These are phyloP conservation scores for Tolypocladium guangdongense DNA, from an alignment of 2,329 filamentous ascomycete genomes.

Conservation along the genomic window DNA sequence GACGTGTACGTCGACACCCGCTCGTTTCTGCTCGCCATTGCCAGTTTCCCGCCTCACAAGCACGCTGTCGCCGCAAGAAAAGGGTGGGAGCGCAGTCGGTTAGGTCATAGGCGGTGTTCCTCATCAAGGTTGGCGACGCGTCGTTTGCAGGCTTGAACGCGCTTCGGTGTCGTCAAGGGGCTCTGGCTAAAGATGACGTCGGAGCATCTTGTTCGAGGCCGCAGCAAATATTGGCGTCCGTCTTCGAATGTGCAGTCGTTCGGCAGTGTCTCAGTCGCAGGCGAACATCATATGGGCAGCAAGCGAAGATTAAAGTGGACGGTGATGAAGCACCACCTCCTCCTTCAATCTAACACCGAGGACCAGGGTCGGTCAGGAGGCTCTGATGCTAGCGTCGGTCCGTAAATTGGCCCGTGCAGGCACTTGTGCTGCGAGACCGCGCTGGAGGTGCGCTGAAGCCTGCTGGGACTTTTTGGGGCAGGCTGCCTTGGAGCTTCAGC, in stretches of 20 bases:
- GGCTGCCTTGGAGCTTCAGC: background rate
- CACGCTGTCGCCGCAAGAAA: constrained; percentile 7
- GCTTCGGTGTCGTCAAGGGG: constrained; percentile 11
- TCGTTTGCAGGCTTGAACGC: background rate
- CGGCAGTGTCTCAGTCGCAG: background rate
- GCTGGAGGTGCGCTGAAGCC: background rate
- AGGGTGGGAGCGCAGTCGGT: background rate
- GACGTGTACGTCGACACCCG: constrained; percentile 48
- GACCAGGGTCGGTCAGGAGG: constrained; percentile 1
- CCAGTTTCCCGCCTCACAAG: background rate
- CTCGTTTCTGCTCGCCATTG: constrained; percentile 42
- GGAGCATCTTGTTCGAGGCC: constrained; percentile 16
- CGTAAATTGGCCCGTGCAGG: constrained; percentile 24
- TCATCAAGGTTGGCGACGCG: constrained; percentile 4
- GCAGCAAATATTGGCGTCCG: constrained; percentile 2
- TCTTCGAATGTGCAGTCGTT: background rate
- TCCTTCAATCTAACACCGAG: background rate
- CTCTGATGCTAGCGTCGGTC: constrained; percentile 11
- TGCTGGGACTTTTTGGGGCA: background rate
- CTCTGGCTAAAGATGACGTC: constrained; percentile 11
- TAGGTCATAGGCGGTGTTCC: background rate
- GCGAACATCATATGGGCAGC: background rate
- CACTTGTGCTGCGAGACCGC: background rate
- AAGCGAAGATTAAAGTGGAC: constrained; percentile 5
- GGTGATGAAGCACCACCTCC: background rate